These are phyloP conservation scores for Zygosaccharomyces bisporus DNA, from an alignment of 805 yeast genomes.

Conservation along the genomic window DNA sequence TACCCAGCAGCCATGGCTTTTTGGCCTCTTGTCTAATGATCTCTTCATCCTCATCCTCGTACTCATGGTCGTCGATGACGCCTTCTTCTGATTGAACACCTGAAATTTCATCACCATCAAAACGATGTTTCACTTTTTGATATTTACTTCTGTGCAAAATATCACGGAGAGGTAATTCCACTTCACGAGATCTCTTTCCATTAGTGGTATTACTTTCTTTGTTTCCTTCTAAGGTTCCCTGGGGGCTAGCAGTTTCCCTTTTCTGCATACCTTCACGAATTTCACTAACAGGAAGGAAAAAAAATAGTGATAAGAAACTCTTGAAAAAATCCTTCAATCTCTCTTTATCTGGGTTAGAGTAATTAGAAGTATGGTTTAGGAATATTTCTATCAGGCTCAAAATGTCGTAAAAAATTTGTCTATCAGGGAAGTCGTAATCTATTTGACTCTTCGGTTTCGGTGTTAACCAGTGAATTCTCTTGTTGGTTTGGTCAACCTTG, in stretches of 20 bases:
- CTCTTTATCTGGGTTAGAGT: constrained; percentile 77
- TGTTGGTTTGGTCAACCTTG: constrained; percentile 85
- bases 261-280: constrained; percentile 40
- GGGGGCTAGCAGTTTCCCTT: constrained; percentile 12
- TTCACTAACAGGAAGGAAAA: constrained; percentile 50
- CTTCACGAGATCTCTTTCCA: constrained; percentile 35
- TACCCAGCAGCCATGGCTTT: constrained; percentile 37
- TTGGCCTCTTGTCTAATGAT: constrained; percentile 30
- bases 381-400: constrained; percentile 62
- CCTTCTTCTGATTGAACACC: constrained; percentile 19
- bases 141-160: constrained; percentile 39
- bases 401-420: constrained; percentile 69
- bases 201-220: constrained; percentile 14
- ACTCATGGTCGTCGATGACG: constrained; percentile 26
- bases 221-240: constrained; percentile 21
- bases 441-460: constrained; percentile 81
- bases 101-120: constrained; percentile 15
- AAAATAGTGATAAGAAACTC: constrained; percentile 68
- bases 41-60: constrained; percentile 34
- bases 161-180: constrained; percentile 24
- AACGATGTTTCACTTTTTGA: constrained; percentile 31
- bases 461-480: constrained; percentile 77
- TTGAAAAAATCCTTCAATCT: constrained; percentile 66
- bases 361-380: constrained; percentile 63
- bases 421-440: constrained; percentile 60